phyloP scores from a whole-genome alignment of 2,329 filamentous ascomycete species.

The Botrytis elliptica region DNA sequence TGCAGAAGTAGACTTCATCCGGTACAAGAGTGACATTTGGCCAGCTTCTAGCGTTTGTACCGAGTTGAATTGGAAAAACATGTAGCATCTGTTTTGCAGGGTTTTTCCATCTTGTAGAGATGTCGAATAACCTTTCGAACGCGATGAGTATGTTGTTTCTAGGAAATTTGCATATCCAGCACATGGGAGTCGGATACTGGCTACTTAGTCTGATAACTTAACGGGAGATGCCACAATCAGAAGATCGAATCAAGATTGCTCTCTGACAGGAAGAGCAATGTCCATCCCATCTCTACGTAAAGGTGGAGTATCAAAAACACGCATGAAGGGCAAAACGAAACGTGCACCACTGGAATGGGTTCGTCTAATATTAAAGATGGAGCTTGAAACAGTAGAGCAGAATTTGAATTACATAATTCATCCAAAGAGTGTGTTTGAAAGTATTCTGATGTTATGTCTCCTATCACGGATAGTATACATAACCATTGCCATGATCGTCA shows the following conservation, averaged over 20 bases:
- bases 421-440: background rate
- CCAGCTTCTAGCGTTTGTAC: background rate
- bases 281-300: background rate
- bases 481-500: background rate
- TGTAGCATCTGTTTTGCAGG: background rate
- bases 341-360: background rate
- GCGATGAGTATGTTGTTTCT: background rate
- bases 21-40: background rate
- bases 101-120: no score
- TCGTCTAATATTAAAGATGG: background rate
- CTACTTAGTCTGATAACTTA: background rate
- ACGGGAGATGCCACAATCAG: background rate
- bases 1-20: background rate
- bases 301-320: background rate
- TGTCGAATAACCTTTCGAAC: background rate
- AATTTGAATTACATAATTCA: background rate
- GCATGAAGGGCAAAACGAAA: background rate
- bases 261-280: background rate
- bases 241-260: background rate
- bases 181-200: background rate
- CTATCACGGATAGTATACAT: background rate
- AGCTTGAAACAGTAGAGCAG: background rate
- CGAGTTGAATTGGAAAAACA: background rate
- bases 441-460: background rate
- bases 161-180: background rate